Conservation (phyloP, 2,329 filamentous ascomycete species). For the Chalaropsis thielavioides region DNA sequence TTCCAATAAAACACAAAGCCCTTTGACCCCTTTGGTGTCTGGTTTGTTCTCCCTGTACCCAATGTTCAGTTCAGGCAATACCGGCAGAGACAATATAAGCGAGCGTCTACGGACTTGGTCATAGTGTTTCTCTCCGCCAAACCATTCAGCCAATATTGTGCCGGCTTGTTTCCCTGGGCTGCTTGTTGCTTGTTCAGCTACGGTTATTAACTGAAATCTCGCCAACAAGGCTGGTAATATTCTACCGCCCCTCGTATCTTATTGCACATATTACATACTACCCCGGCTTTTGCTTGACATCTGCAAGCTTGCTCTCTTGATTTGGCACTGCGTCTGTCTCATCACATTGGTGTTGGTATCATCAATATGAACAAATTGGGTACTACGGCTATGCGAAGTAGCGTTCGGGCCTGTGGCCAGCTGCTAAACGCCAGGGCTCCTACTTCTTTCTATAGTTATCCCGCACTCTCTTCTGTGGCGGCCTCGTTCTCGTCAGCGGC, state of each 20-base stretch:
- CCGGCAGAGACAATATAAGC: neutral
- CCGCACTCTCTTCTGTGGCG: neutral
- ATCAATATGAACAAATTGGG: neutral
- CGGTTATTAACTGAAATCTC: neutral
- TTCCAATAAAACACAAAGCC: conserved; percentile 2
- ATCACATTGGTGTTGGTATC: neutral
- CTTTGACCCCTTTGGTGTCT: too few relatives aligned
- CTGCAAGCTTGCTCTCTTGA: neutral
- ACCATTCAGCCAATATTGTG: neutral
- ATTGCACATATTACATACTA: neutral
- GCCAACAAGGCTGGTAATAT: neutral
- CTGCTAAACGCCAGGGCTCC: neutral
- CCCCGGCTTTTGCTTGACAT: neutral
- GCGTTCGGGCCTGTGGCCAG: neutral
- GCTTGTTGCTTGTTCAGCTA: neutral
- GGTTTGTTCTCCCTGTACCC: neutral
- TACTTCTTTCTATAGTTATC: neutral
- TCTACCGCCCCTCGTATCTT: neutral
- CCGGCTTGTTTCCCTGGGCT: neutral
- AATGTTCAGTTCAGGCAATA: neutral
- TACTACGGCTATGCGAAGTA: neutral
- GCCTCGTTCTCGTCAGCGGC: neutral
- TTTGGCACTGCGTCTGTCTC: neutral
- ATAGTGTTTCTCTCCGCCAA: neutral
- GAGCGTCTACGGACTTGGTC: neutral